Evolutionary conservation across 129 eudicot species (phyloP).

Genomic region (Mikania micrantha): DNA sequence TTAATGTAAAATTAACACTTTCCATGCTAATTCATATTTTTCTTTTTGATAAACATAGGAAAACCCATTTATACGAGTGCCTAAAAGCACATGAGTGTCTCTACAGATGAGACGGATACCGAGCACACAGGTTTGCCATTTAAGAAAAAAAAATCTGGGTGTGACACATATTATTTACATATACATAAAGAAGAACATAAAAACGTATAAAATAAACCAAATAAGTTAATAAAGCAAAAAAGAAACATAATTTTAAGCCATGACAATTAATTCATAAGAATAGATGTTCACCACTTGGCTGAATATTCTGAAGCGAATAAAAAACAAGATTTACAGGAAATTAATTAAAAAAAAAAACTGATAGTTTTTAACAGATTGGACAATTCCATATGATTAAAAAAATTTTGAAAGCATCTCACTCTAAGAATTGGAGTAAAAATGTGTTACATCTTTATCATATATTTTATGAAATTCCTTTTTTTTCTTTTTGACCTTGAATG

Average conservation of each 20-base stretch:
- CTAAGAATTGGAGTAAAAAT: not conserved
- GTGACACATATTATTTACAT: not conserved
- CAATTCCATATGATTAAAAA: not conserved
- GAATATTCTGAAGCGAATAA: not conserved
- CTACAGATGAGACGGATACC: not conserved
- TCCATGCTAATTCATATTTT: conserved; percentile 1
- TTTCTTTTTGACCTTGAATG: not conserved
- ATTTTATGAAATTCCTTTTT: not conserved
- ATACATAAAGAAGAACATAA: not conserved
- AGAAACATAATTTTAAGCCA: not conserved
- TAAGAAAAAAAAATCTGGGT: not conserved
- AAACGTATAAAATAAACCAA: not conserved
- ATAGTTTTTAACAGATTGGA: not conserved
- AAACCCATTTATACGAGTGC: not conserved
- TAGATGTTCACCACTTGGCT: not conserved
- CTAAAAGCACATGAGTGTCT: too few species aligned
- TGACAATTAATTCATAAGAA: not conserved
- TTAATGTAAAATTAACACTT: not conserved
- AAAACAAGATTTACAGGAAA: not conserved
- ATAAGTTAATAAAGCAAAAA: not conserved
- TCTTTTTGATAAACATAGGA: not conserved
- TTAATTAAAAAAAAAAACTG: not conserved
- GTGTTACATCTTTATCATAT: too few species aligned
- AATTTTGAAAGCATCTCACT: not conserved
- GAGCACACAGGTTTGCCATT: conserved; percentile 6